Conservation (phyloP, 192 early-diverging fungal genomes). For the Dimargaris xerosporica region DNA sequence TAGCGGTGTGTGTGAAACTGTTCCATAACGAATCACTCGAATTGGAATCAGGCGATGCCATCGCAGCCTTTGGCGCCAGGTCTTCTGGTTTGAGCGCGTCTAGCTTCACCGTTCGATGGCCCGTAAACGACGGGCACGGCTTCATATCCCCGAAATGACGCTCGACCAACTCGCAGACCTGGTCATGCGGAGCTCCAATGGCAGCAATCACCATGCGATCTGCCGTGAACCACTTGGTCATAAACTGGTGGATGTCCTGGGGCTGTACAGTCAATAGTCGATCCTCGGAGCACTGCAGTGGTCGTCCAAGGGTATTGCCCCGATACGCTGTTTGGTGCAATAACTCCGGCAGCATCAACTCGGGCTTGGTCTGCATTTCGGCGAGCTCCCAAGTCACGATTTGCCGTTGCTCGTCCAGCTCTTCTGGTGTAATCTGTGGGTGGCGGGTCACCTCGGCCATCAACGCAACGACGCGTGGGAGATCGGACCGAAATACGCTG, state of each 20-base stretch:
- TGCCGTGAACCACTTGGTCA: conserved; percentile 71
- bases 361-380: conserved; percentile 72
- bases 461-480: conserved; percentile 49
- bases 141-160: conserved; percentile 63
- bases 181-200: conserved; percentile 73
- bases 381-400: conserved; percentile 74
- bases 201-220: conserved; percentile 84
- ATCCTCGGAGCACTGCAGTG: conserved; percentile 52
- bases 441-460: conserved; percentile 70
- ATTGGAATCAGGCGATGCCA: not conserved
- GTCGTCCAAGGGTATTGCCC: conserved; percentile 65
- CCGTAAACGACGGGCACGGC: conserved; percentile 6
- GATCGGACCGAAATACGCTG: conserved; percentile 73
- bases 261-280: conserved; percentile 52
- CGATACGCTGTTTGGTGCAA: conserved; percentile 73
- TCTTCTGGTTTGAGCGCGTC: conserved; percentile 14
- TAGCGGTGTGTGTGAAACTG: not conserved
- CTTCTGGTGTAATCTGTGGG: conserved; percentile 53
- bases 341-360: conserved; percentile 73
- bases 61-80: conserved; percentile 11
- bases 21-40: conserved; percentile 19
- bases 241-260: conserved; percentile 50
- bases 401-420: conserved; percentile 65
- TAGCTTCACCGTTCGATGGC: conserved; percentile 8
- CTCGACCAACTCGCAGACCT: conserved; percentile 50